Percentiles rank a stretch among this genome's conserved stretches.
Conservation (phyloP, 805 yeast genomes). For the Zygoascus biomembranicola region DNA sequence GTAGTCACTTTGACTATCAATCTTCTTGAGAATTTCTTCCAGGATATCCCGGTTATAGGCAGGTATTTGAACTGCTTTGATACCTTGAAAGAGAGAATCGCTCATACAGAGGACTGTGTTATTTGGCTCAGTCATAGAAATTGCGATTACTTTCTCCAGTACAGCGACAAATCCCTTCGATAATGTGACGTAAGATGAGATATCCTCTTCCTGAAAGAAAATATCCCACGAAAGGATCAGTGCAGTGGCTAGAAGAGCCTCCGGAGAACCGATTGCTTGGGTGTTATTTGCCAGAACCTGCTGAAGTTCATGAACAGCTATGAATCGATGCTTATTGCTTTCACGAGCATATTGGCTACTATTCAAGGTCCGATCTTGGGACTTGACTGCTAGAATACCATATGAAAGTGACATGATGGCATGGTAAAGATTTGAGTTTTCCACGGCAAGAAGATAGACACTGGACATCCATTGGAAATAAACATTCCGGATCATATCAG, state of each 20-base stretch:
- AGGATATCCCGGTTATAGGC: conserved; percentile 26
- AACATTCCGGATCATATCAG: conserved; percentile 19
- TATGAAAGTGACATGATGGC: conserved; percentile 22
- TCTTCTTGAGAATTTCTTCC: conserved; percentile 23
- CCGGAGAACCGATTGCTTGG: conserved; percentile 3
- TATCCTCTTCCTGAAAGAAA: conserved; percentile 22
- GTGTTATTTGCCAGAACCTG: conserved; percentile 15
- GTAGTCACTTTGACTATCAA: conserved; percentile 15
- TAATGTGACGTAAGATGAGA: conserved; percentile 18
- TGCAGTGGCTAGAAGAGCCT: conserved; percentile 18
- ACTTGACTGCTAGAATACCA: conserved; percentile 19
- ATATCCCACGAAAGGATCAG: conserved; percentile 24
- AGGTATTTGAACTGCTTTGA: conserved; percentile 28
- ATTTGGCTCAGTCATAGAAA: conserved; percentile 15
- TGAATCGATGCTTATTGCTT: conserved; percentile 18
- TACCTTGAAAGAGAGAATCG: conserved; percentile 26
- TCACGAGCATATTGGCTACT: conserved; percentile 1
- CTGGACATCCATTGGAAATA: conserved; percentile 21
- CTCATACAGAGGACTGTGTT: conserved; percentile 22
- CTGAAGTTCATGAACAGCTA: conserved; percentile 19
- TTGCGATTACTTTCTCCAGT: conserved; percentile 12
- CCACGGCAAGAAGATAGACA: conserved; percentile 15
- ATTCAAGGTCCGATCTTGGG: conserved; percentile 3
- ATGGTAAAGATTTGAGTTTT: conserved; percentile 19
- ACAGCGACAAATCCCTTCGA: conserved; percentile 24